These are phyloP conservation scores for Schizopora paradoxa DNA, from an alignment of 1,284 basidiomycete species.

Conservation along the genomic window DNA sequence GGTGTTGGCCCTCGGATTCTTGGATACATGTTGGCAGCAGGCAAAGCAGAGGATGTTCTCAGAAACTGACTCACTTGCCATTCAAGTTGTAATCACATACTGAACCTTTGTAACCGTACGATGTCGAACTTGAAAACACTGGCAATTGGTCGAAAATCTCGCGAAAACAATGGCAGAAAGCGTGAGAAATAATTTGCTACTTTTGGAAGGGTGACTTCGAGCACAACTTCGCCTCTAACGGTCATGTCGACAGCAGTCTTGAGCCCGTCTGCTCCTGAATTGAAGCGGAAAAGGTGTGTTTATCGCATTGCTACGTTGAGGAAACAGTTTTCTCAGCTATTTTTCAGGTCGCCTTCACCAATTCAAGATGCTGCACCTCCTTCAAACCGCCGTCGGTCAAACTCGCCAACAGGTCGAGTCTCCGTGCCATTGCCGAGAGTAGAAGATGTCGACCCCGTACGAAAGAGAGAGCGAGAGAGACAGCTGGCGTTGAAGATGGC, in stretches of 20 bases:
- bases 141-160: too few relatives aligned
- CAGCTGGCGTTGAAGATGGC: conserved; percentile 71
- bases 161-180: too few relatives aligned
- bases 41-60: too few relatives aligned
- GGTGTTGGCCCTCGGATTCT: too few relatives aligned
- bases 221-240: conserved; percentile 16
- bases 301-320: not conserved
- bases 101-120: too few relatives aligned
- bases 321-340: conserved; percentile 8
- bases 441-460: conserved; percentile 71
- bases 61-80: too few relatives aligned
- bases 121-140: too few relatives aligned
- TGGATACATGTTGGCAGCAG: too few relatives aligned
- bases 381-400: conserved; percentile 55
- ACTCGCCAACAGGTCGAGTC: conserved; percentile 43
- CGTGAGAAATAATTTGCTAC: too few relatives aligned
- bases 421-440: conserved; percentile 49
- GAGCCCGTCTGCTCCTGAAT: conserved; percentile 32
- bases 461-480: conserved; percentile 70
- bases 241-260: conserved; percentile 45
- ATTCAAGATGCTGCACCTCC: conserved; percentile 50
- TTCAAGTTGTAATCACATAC: too few relatives aligned
- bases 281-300: conserved; percentile 54
- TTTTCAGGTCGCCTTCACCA: conserved; percentile 49
- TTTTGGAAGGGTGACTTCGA: not conserved